Evolutionary conservation across 192 early-diverging fungal species (phyloP), one percentile per base, ranked within the genome.

Genomic region (Entomortierella beljakovae): DNA sequence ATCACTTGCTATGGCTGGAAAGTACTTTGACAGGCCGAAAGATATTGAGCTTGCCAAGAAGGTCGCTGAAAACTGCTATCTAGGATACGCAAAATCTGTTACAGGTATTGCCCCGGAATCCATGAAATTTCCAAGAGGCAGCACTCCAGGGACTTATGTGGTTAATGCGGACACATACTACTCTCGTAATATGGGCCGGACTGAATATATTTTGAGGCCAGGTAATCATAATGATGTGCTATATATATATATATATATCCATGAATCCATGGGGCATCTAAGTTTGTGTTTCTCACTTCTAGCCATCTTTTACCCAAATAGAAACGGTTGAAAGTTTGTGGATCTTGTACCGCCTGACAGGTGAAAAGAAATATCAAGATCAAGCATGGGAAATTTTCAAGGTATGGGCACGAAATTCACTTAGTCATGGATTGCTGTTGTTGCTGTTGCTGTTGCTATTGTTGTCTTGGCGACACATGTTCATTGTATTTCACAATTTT

Each of bases 301-400:
- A 9, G 42, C 59, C 20, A 34, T 69, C 31, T 49, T 16, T 25
- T 40, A 51, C 46, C 37, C 16, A 22, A 16, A 22, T 62, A 83
- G 93, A 94, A 86, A 88, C 90, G 0, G 60, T 94, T 25, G 93
- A 94, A 66, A 90, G 88, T 40, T 64, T 93, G 22, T 94, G 90
- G 72, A 85, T 89, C 64, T 85, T 93, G 79, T 93, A 92, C 65
- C 85, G 91, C 26, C 68, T 88, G n/a, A 94, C 93, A 6, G 89
- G 90, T 1, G 85, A 94, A 51, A 80, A 75, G 1, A 59, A 58
- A 18, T 93, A 94, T 37, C 88, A 88, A 43, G 90, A 92, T 43
- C 84, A 87, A 54, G 91, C 86, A 34, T 94, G 92, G 92, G 67
- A 89, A 33, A 89, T 92, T 66, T 90, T 86, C 80, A 53, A 61